Evolutionary conservation across 2,329 filamentous ascomycete species (phyloP).

Genomic region (Parastagonospora avenae): DNA sequence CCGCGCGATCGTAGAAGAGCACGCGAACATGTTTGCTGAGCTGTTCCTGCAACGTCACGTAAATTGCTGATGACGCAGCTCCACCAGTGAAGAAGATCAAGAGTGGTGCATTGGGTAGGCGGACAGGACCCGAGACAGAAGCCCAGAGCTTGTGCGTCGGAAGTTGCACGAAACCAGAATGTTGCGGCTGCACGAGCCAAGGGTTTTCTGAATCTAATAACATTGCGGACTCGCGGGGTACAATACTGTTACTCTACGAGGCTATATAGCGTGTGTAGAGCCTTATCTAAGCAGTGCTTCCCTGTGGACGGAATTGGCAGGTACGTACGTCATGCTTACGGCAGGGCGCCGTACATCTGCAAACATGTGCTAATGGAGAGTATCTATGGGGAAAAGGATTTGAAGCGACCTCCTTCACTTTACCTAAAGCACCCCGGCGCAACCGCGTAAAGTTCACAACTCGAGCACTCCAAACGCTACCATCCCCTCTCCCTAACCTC

Average conservation of each 20-base stretch:
- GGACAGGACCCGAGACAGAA: slow-evolving; percentile 5
- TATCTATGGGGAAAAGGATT: too few relatives aligned
- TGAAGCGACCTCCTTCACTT: too few relatives aligned
- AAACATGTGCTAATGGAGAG: too few relatives aligned
- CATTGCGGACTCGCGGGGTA: neutral
- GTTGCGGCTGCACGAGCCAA: slow-evolving; percentile 1
- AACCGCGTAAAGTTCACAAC: neutral
- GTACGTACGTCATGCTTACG: neutral
- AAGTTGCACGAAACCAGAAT: slow-evolving; percentile 5
- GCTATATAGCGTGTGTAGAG: too few relatives aligned
- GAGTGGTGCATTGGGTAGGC: slow-evolving; percentile 1
- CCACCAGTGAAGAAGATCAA: slow-evolving; percentile 15
- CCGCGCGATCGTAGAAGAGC: slow-evolving; percentile 16
- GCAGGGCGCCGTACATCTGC: neutral
- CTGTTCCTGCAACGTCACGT: slow-evolving; percentile 6
- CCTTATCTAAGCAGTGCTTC: too few relatives aligned
- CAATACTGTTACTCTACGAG: too few relatives aligned
- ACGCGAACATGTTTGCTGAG: slow-evolving; percentile 8
- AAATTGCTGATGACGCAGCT: slow-evolving; percentile 5
- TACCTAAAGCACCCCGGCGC: too few relatives aligned
- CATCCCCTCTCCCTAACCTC: slow-evolving; percentile 3
- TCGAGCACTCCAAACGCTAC: neutral
- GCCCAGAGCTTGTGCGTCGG: slow-evolving; percentile 7
- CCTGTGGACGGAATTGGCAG: neutral
- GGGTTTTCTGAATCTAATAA: slow-evolving; percentile 5